phyloP scores from a whole-genome alignment of 2,329 filamentous ascomycete genomes.

The Aspergillus thermomutatus region DNA sequence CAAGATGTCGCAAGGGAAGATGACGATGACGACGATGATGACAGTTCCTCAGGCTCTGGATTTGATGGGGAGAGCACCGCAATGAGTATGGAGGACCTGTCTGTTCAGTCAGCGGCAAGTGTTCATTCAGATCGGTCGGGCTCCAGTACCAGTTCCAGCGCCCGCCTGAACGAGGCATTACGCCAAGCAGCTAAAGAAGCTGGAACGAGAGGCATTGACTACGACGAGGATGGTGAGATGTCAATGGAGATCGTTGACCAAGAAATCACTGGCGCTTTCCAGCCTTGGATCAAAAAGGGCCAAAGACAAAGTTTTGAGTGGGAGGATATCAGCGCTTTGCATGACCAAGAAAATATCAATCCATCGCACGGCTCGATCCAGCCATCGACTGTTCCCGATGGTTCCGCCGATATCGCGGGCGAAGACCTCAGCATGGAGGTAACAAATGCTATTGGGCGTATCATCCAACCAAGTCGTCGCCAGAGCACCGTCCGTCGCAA shows the following conservation, averaged over 20 bases:
- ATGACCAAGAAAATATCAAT: constrained; percentile 46
- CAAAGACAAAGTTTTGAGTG: constrained; percentile 41
- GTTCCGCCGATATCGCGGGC: constrained; percentile 46
- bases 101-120: constrained; percentile 64
- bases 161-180: constrained; percentile 72
- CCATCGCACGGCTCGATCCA: constrained; percentile 23
- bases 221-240: constrained; percentile 63
- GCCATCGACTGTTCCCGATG: constrained; percentile 10
- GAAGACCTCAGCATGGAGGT: constrained; percentile 93
- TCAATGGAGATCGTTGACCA: constrained; percentile 75
- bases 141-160: constrained; percentile 63
- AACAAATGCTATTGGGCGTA: constrained; percentile 76
- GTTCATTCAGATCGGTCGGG: constrained; percentile 50
- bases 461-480: constrained; percentile 50
- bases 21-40: constrained; percentile 45
- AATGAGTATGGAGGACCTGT: constrained; percentile 78
- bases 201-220: constrained; percentile 65
- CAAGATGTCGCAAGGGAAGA: constrained; percentile 39
- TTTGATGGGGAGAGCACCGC: constrained; percentile 67
- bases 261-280: constrained; percentile 49
- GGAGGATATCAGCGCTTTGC: constrained; percentile 39
- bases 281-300: constrained; percentile 47
- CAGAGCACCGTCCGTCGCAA: constrained; percentile 43
- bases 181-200: constrained; percentile 72
- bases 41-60: constrained; percentile 47